Evolutionary conservation across 2,329 filamentous ascomycete genomes (phyloP), one percentile per base, ranked within the genome.

Genomic region (Claviceps cyperi): DNA sequence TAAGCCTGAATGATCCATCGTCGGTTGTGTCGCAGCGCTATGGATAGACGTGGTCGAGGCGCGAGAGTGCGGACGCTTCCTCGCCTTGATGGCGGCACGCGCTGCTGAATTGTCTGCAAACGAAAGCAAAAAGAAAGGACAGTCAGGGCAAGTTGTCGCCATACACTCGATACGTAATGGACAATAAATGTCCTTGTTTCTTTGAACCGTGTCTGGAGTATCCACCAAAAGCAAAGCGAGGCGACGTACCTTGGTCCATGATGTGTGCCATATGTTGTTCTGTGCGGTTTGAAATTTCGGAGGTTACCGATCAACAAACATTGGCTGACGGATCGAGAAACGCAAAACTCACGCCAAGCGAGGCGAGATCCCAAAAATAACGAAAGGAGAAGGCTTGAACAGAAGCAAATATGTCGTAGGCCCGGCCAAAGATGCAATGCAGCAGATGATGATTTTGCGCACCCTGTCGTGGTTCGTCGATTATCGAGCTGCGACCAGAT

Each of bases 31-130:
- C 38, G 69, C 66, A 55, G 66, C 67, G 62, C 76, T 78, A 57
- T 77, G 75, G 48, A 77, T 70, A 13, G 76, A 79, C 21, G 75
- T 71, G 28, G 76, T 79, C 35, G 76, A 79, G 48, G 71, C 76
- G 57, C 73, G 69, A 47, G 76, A 79, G 51, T 72, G 68, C 37
- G 75, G 69, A 54, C 75, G 71, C 61, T 72, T 75, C 58, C 70
- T 68, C 45, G 70, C 64, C 58, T 73, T 70, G 54, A 60, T 57
- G 47, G 58, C 58, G 49, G 60, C 60, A 57, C 62, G 64, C 47
- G 60, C 55, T 54, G 60, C 54, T 55, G 58, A 52, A 50, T 57
- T 63, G 51, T 66, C 58, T 59, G 58, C 36, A 35, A n/a, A 53
- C 14, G 36, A 38, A 43, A 37, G 37, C 46, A 48, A 24, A 37